Percentiles rank a stretch among this genome's conserved stretches.
Evolutionary conservation across 768 basidiomycete species (phyloP).

Genomic region (Phlebiopsis flavidoalba): DNA sequence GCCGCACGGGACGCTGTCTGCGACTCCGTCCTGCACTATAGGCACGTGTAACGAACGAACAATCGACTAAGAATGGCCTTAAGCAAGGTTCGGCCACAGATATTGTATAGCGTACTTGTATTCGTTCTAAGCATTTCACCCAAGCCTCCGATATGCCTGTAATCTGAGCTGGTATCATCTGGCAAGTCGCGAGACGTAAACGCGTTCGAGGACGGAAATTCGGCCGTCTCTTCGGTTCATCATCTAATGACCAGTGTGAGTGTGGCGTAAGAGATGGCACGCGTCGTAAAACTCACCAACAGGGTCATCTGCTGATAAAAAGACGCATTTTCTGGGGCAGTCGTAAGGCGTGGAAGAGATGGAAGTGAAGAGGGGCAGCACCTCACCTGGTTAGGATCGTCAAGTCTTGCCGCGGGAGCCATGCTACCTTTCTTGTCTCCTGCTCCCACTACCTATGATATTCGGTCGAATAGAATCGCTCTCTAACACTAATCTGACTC

Average conservation of each 20-base stretch:
- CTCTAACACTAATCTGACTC: neutral
- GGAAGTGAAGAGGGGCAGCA: neutral
- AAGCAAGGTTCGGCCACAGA: neutral
- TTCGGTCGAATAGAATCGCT: neutral
- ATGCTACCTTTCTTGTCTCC: neutral
- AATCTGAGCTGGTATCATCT: constrained; percentile 36
- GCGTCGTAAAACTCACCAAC: neutral
- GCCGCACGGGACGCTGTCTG: constrained; percentile 38
- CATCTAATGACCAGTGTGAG: neutral
- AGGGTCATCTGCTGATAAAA: constrained; percentile 13
- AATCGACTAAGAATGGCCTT: constrained; percentile 31
- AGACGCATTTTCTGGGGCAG: constrained; percentile 17
- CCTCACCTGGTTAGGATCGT: constrained; percentile 19
- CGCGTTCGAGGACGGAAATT: neutral
- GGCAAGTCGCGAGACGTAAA: neutral
- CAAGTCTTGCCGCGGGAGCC: constrained; percentile 9
- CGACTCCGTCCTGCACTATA: constrained; percentile 40
- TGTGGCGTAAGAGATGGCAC: too few species aligned
- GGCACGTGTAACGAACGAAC: constrained; percentile 44
- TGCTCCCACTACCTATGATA: neutral
- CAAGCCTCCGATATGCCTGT: constrained; percentile 53
- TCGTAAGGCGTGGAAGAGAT: neutral
- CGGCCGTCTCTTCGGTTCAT: neutral
- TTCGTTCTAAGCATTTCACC: constrained; percentile 49
- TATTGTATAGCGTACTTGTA: constrained; percentile 40